Evolutionary conservation across 768 basidiomycete genomes (phyloP).

Genomic region (Boletellus emodensis): DNA sequence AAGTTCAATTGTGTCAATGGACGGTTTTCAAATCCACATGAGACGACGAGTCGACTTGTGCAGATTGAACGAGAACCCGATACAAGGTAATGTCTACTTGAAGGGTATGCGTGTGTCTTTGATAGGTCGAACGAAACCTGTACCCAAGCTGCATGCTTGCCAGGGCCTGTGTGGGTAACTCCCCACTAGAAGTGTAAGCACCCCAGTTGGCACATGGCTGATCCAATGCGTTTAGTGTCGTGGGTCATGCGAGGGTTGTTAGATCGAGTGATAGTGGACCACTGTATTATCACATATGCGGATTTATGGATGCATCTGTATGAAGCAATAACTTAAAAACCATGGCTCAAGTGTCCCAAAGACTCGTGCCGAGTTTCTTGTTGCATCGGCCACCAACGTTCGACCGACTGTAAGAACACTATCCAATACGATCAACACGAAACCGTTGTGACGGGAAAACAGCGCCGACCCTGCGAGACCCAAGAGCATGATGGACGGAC

Average conservation of each 20-base stretch:
- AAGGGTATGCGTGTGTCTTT: conserved; percentile 58
- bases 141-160: conserved; percentile 38
- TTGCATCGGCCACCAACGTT: conserved; percentile 38
- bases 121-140: conserved; percentile 55
- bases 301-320: background rate
- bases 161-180: conserved; percentile 39
- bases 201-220: no score
- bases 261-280: no score
- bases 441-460: background rate
- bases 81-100: conserved; percentile 60
- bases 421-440: conserved; percentile 12
- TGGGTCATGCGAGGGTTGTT: no score
- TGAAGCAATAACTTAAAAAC: background rate
- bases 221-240: no score
- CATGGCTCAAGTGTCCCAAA: conserved; percentile 22
- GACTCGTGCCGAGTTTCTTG: conserved; percentile 29
- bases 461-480: conserved; percentile 20
- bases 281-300: background rate
- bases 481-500: background rate
- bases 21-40: background rate
- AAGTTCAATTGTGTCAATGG: no score
- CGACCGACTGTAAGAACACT: conserved; percentile 38
- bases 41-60: background rate
- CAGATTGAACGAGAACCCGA: conserved; percentile 42
- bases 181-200: conserved; percentile 28